Evolutionary conservation across 441 rosid genomes (phyloP).

Genomic region (Populus hybrid): DNA sequence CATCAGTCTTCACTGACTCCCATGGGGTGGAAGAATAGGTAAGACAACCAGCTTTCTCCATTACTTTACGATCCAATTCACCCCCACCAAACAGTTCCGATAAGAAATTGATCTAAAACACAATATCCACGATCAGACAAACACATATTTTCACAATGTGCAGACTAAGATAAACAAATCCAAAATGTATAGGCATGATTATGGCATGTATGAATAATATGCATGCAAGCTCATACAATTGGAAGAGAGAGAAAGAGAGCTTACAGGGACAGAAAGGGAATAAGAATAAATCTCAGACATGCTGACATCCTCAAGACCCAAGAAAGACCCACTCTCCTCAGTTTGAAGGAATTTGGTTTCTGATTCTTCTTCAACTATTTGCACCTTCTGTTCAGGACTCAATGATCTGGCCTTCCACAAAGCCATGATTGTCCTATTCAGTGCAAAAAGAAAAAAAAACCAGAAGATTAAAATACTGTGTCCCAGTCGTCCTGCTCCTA

Average conservation of each 20-base stretch:
- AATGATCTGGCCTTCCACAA: constrained; percentile 91
- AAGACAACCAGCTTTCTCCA: constrained; percentile 88
- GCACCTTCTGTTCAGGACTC: constrained; percentile 93
- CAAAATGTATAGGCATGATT: not conserved
- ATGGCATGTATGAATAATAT: not conserved
- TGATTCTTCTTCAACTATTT: constrained; percentile 85
- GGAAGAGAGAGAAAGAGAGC: constrained; percentile 20
- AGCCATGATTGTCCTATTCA: constrained; percentile 87
- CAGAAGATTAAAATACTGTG: constrained; percentile 8
- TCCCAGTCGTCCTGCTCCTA: not conserved
- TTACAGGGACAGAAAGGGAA: constrained; percentile 66
- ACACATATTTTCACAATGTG: not conserved
- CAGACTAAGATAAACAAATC: constrained; percentile 2
- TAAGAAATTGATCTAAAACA: constrained; percentile 56
- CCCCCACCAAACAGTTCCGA: constrained; percentile 80
- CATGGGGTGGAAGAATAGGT: constrained; percentile 82
- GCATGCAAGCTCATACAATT: not conserved
- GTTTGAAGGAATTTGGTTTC: constrained; percentile 60
- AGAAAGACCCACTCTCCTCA: constrained; percentile 76
- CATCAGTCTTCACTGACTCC: constrained; percentile 84
- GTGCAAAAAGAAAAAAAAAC: not conserved
- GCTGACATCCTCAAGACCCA: constrained; percentile 81
- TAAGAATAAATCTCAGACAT: constrained; percentile 70
- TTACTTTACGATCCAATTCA: constrained; percentile 69
- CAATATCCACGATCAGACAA: constrained; percentile 7